Evolutionary conservation across 306 rosid genomes (phyloP), one percentile per base, ranked within the genome.

Genomic region (Lagenaria siceraria): DNA sequence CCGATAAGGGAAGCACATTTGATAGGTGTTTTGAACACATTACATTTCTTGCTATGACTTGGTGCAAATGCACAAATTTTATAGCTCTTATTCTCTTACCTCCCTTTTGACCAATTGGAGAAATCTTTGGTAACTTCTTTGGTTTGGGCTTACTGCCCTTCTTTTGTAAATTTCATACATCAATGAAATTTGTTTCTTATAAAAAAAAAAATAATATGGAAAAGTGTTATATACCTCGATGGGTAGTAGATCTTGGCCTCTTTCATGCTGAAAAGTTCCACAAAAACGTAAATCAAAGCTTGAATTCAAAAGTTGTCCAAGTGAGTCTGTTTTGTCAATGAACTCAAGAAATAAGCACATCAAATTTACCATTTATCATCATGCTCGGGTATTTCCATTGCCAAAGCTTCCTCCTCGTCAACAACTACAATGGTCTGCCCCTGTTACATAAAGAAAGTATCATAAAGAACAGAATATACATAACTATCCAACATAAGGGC

Each of bases 211-310:
- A 29, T 29, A 29, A 24, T 69, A 43, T 3, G 42, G 35, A 78
- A 3, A 25, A 42, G 49, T 53, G 68, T 48, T 12, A 58, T 66
- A 73, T 87, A 95, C 99, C 99, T 88, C 79, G 97, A 88, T 33
- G 99, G 99, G 78, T 89, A 95, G 86, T 88, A 90, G 80, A 90
- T 90, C 84, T 72, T 90, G 21, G 90, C 80, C 17, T 87, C 97
- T 81, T 88, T 88, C 80, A 85, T 80, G 85, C 99, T 95, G 91
- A 75, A 89, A 87, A 84, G 52, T 56, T 49, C n/a, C 59, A 22
- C 43, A 22, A 49, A 78, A 27, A 65, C 21, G 21, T 51, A 49
- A 78, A 33, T 60, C 33, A 54, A 35, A 75, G 19, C 36, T 75
- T 21, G 33, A 35, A 10, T 53, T 13, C 1, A 54, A 31, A 75